Evolutionary conservation across 371 early-diverging fungal genomes (phyloP).

Genomic region (Apophysomyces ossiformis): DNA sequence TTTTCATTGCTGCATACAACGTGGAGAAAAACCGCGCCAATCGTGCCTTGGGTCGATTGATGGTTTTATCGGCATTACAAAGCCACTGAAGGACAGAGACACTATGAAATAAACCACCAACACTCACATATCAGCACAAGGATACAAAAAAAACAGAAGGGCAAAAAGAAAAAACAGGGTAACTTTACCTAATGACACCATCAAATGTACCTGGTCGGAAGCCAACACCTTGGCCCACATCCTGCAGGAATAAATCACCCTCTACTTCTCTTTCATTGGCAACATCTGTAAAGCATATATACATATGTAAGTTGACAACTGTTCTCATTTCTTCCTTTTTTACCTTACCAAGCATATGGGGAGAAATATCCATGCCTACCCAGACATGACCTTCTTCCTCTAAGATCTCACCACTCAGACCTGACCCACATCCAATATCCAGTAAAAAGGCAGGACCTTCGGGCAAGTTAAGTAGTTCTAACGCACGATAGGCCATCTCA

Average conservation of each 20-base stretch:
- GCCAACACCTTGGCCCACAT: slow-evolving; percentile 96
- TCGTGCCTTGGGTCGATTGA: slow-evolving; percentile 84
- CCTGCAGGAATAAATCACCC: slow-evolving; percentile 93
- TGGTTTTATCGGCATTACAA: slow-evolving; percentile 93
- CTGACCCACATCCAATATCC: slow-evolving; percentile 59
- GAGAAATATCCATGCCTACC: slow-evolving; percentile 98
- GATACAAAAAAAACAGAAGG: slow-evolving; percentile 7
- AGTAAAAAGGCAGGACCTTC: slow-evolving; percentile 70
- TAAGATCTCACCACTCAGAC: slow-evolving; percentile 92
- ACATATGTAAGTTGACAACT: not conserved
- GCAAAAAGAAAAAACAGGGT: not conserved
- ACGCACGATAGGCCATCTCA: slow-evolving; percentile 90
- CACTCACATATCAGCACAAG: too few relatives aligned
- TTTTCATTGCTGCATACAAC: slow-evolving; percentile 84
- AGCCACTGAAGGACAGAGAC: slow-evolving; percentile 99
- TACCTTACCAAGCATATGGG: slow-evolving; percentile 83
- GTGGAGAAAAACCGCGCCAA: slow-evolving; percentile 93
- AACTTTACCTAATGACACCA: slow-evolving; percentile 84
- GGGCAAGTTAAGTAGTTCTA: slow-evolving; percentile 89
- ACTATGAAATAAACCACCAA: slow-evolving; percentile 35
- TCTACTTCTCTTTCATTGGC: slow-evolving; percentile 85
- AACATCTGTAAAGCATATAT: slow-evolving; percentile 48
- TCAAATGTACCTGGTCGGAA: slow-evolving; percentile 98
- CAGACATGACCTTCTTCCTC: slow-evolving; percentile 94
- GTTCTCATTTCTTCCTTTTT: slow-evolving; percentile 9